Conservation (phyloP, 2,329 filamentous ascomycete genomes). For the Apiospora aurea region DNA sequence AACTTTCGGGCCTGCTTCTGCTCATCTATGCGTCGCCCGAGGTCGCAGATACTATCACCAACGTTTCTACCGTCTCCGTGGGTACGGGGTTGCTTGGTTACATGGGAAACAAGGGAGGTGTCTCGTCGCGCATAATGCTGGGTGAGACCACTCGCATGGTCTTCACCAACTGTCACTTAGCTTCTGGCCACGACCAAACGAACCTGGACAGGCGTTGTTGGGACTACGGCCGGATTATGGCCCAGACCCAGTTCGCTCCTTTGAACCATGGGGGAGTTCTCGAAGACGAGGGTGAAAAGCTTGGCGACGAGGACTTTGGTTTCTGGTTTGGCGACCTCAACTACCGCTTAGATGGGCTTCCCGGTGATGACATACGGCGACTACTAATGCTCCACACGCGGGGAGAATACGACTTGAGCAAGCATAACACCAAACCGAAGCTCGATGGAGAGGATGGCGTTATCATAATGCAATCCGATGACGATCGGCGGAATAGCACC, state of each 20-base stretch:
- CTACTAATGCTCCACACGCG: slow-evolving; percentile 82
- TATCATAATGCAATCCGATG: slow-evolving; percentile 57
- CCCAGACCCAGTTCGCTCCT: slow-evolving; percentile 79
- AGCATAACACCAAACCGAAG: slow-evolving; percentile 45
- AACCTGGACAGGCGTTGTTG: slow-evolving; percentile 86
- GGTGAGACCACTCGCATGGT: slow-evolving; percentile 89
- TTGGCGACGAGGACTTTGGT: slow-evolving; percentile 90
- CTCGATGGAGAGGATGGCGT: slow-evolving; percentile 56
- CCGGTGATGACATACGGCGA: slow-evolving; percentile 87
- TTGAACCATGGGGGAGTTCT: slow-evolving; percentile 70
- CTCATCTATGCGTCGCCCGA: slow-evolving; percentile 85
- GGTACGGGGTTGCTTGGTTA: slow-evolving; percentile 92
- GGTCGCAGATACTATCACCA: slow-evolving; percentile 76
- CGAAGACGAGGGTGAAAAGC: slow-evolving; percentile 69
- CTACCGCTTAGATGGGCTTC: slow-evolving; percentile 86
- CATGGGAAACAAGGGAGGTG: slow-evolving; percentile 94
- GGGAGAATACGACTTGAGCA: slow-evolving; percentile 73
- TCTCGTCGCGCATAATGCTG: slow-evolving; percentile 80
- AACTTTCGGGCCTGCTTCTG: slow-evolving; percentile 84
- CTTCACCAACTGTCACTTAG: slow-evolving; percentile 91
- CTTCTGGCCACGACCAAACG: slow-evolving; percentile 81
- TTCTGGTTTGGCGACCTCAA: slow-evolving; percentile 99
- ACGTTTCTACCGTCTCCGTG: slow-evolving; percentile 81
- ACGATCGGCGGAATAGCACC: not conserved
- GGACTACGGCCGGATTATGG: slow-evolving; percentile 82